Base-by-base conservation (phyloP, 768 basidiomycete genomes). In the Boletus subcaerulescens region DNA sequence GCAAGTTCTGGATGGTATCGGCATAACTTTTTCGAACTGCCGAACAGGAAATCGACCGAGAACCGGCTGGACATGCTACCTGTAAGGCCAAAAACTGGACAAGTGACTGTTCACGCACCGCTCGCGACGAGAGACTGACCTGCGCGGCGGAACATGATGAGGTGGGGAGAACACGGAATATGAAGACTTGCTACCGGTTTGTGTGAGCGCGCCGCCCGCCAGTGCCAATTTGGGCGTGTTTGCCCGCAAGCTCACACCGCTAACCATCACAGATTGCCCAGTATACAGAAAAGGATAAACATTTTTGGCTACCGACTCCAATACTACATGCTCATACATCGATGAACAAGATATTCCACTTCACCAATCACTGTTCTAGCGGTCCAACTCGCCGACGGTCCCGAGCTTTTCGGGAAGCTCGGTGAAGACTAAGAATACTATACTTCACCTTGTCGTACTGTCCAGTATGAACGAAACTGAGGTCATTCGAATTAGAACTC, bases 1-100 rank as follows among this genome's bases (percentile, higher is more conserved):
- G 84, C 60, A 99, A 83, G 77, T 98, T 99, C 69, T 82, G 78
- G 68, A 94, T 87, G 46, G 93, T 94, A 68, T 90, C 89, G 51
- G 87, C 92, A 72, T 98, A 98, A 65, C 82, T 84, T 60, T 75
- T 79, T 64, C 91, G 82, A 62, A 84, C 68, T 42, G 82, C 81
- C 61, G 93, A 89, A 64, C 83, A 81, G 45, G 91, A 86, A 78
- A 96, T 92, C 60, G 86, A 76, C 77, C 94, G 80, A 77, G 83
- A 82, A 78, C 85, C 85, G 65, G 74, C 84, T 86, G 58, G 39
- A 55, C 15, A 38, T 47, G 50, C 18, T 7, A 11, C 32, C 12
- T 4, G 31, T 59, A 3, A 58, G 40, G 29, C 13, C 17, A 24
- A 40, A 41, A 42, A 32, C 14, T 15, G 20, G 31, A 24, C 26